Evolutionary conservation across 202 grass and related monocot genomes (phyloP), one percentile per base, ranked within the genome.

Genomic region (Saccharum hybrid): DNA sequence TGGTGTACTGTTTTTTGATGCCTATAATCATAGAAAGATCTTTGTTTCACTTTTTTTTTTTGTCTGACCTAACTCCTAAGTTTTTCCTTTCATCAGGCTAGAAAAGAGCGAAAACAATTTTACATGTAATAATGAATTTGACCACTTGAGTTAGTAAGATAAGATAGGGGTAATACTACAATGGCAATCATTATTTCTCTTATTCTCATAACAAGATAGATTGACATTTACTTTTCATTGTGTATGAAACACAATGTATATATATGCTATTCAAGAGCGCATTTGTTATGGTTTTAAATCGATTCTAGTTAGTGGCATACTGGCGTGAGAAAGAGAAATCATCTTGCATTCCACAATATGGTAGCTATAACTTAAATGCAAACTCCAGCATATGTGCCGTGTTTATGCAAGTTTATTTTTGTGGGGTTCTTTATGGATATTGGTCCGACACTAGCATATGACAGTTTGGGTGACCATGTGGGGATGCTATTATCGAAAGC

Each of bases 301-400:
- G 6, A 61, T 31, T 30, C 23, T 72, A 28, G 28, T 33, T 46
- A 7, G 6, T 48, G 22, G 12, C 10, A 31, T 78, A 41, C 77
- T 54, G n/a, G n/a, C 22, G 8, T 79, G 12, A 34, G 28, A 36
- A 49, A 52, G 43, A 67, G 0, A 82, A 82, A 63, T 82, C 28
- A 63, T 34, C 10, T 72, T 78, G 59, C 11, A 33, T 31, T 30
- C 4, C 2, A 30, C 10, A 61, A 15, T 61, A 61, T 13, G 1
- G 12, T 52, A 52, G 14, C 16, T 54, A 31, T 54, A 52, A 33
- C 28, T 36, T 74, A n/a, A 64, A 46, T 65, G 14, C 14, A 77
- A 64, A 42, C 21, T 78, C 54, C 39, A 65, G 23, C 38, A n/a
- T 65, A 3, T 77, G 59, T 43, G 14, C 15, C 45, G 1, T 28